phyloP scores from a whole-genome alignment of 1,284 basidiomycete genomes.

The Moniliophthora roreri region DNA sequence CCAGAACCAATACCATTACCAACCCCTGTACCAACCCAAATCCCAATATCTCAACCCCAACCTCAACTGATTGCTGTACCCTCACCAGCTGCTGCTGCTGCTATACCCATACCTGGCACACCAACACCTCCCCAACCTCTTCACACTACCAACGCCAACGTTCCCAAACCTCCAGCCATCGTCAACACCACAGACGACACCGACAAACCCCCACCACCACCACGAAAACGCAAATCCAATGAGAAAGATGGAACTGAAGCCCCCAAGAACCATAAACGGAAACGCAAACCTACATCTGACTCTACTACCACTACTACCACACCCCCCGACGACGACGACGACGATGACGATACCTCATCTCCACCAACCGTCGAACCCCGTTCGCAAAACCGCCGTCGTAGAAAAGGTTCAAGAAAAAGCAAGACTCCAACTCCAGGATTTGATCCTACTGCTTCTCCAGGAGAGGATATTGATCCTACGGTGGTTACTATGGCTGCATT shows the following conservation, averaged over 20 bases:
- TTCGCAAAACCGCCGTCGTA: constrained; percentile 14
- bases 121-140: not conserved
- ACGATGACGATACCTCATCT: not conserved
- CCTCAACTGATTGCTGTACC: not conserved
- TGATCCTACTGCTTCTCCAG: constrained; percentile 59
- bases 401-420: constrained; percentile 11
- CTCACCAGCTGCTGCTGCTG: not conserved
- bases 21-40: not conserved
- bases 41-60: not conserved
- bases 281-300: not conserved
- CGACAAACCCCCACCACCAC: too few relatives aligned
- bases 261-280: too few relatives aligned
- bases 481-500: constrained; percentile 74
- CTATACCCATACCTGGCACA: not conserved
- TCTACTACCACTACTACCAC: not conserved
- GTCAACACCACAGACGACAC: too few relatives aligned
- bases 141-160: not conserved
- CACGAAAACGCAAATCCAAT: too few relatives aligned
- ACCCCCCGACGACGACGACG: constrained; percentile 9
- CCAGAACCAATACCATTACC: not conserved
- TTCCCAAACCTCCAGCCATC: not conserved
- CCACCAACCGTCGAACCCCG: constrained; percentile 8
- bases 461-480: constrained; percentile 76
- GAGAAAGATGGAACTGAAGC: too few relatives aligned
- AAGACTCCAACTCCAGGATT: constrained; percentile 45